Evolutionary conservation across 352 stramenopile species (phyloP).

Genomic region (Globisporangium nagaii): DNA sequence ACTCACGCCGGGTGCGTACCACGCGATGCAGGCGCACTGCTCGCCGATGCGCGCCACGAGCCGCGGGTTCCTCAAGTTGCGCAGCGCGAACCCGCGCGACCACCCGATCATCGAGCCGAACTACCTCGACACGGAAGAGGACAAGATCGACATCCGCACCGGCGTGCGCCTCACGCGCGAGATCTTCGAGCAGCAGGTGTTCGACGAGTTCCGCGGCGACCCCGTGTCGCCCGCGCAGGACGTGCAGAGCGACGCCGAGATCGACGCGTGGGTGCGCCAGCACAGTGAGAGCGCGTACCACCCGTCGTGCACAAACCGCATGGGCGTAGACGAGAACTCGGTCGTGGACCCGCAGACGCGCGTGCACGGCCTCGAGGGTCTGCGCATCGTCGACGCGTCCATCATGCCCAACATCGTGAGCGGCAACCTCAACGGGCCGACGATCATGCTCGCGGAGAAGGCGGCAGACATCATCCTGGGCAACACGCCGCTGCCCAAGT

Average conservation of each 20-base stretch:
- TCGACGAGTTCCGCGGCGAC: conserved; percentile 81
- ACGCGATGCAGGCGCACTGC: conserved; percentile 86
- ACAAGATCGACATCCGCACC: conserved; percentile 73
- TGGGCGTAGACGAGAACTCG: conserved; percentile 75
- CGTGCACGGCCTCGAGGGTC: conserved; percentile 83
- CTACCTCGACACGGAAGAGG: conserved; percentile 80
- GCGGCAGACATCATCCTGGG: conserved; percentile 89
- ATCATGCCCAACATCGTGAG: conserved; percentile 94
- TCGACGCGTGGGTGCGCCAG: conserved; percentile 83
- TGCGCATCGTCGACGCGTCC: conserved; percentile 90
- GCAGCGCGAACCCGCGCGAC: conserved; percentile 66
- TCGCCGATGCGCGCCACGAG: conserved; percentile 86
- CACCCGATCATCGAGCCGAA: conserved; percentile 85
- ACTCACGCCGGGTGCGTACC: conserved; percentile 45
- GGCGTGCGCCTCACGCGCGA: conserved; percentile 78
- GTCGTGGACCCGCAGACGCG: conserved; percentile 86
- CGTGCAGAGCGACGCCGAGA: conserved; percentile 60
- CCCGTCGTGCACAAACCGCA: conserved; percentile 87
- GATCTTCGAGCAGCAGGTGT: conserved; percentile 83
- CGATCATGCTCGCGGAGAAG: conserved; percentile 93
- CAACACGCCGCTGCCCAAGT: conserved; percentile 62
- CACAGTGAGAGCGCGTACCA: conserved; percentile 87
- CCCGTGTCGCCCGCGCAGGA: conserved; percentile 63
- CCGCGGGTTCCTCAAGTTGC: conserved; percentile 76
- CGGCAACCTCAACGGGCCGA: conserved; percentile 92